These are phyloP conservation scores for Cantharellus anzutake DNA, from an alignment of 768 basidiomycete genomes.

Conservation along the genomic window DNA sequence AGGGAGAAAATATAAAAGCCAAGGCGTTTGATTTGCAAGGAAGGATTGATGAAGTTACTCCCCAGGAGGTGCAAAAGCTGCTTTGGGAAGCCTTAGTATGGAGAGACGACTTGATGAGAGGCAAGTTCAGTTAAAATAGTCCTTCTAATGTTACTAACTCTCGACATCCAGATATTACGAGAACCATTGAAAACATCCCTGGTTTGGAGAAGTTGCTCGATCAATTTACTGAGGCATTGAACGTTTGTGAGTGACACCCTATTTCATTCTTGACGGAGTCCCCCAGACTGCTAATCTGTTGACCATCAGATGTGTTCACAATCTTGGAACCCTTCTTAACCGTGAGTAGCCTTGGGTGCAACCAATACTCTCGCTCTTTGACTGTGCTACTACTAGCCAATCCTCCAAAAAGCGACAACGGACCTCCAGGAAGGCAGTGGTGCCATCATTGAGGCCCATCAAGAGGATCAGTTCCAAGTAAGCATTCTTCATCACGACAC, in stretches of 20 bases:
- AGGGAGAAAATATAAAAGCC: slow-evolving; percentile 36
- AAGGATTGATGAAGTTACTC: slow-evolving; percentile 34
- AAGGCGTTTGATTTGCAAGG: slow-evolving; percentile 40
- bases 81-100: slow-evolving; percentile 39
- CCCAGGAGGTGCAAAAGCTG: slow-evolving; percentile 41
- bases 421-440: slow-evolving; percentile 44
- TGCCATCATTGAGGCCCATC: slow-evolving; percentile 36
- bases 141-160: neutral
- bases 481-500: neutral
- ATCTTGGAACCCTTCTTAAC: slow-evolving; percentile 46
- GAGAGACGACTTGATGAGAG: slow-evolving; percentile 38
- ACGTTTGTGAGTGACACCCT: slow-evolving; percentile 31
- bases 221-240: slow-evolving; percentile 41
- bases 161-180: slow-evolving; percentile 19
- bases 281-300: neutral
- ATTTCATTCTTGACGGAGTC: neutral
- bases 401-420: slow-evolving; percentile 35
- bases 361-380: neutral
- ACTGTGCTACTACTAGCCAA: slow-evolving; percentile 24
- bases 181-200: slow-evolving; percentile 47
- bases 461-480: slow-evolving; percentile 44
- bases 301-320: slow-evolving; percentile 31
- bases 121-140: neutral
- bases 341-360: slow-evolving; percentile 17
- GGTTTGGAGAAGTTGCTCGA: slow-evolving; percentile 39